These are phyloP conservation scores for Backusella tarrabulga DNA, from an alignment of 192 early-diverging fungal species.

Conservation along the genomic window DNA sequence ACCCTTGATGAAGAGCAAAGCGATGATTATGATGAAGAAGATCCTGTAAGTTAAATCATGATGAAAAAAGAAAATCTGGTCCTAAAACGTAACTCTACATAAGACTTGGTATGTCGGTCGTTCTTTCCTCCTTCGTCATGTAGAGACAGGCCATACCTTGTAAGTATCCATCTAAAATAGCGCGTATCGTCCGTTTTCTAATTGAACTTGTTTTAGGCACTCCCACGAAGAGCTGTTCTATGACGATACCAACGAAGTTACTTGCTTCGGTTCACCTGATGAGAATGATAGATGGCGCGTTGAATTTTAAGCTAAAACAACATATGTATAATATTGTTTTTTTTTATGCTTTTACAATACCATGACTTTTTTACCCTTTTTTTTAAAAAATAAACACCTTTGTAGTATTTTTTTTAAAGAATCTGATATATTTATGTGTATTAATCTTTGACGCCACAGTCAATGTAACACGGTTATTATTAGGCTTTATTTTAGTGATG, in stretches of 20 bases:
- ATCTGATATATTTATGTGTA: neutral
- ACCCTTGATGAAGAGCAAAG: constrained; percentile 22
- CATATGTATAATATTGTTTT: neutral
- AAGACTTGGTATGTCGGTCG: constrained; percentile 48
- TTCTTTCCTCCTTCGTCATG: constrained; percentile 46
- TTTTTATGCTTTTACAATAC: neutral
- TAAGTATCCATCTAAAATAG: constrained; percentile 46
- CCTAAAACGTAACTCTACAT: neutral
- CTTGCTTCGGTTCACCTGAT: constrained; percentile 46
- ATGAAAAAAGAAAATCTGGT: neutral
- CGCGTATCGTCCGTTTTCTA: neutral
- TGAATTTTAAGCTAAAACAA: neutral
- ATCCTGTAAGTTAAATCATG: neutral
- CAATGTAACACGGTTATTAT: neutral
- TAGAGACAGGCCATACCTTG: constrained; percentile 44
- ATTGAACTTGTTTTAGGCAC: neutral
- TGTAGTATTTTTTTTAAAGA: neutral
- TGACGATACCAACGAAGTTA: constrained; percentile 48
- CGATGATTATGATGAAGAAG: constrained; percentile 33
- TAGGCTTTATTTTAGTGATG: neutral
- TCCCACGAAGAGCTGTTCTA: constrained; percentile 6
- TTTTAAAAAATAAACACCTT: neutral
- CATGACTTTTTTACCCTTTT: neutral
- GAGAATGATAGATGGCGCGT: constrained; percentile 53
- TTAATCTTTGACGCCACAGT: neutral